A percentile compares a stretch with the other conserved stretches of the same genome.
Conservation (phyloP, 2,329 filamentous ascomycete species). For the Clarireedia hainanense region DNA sequence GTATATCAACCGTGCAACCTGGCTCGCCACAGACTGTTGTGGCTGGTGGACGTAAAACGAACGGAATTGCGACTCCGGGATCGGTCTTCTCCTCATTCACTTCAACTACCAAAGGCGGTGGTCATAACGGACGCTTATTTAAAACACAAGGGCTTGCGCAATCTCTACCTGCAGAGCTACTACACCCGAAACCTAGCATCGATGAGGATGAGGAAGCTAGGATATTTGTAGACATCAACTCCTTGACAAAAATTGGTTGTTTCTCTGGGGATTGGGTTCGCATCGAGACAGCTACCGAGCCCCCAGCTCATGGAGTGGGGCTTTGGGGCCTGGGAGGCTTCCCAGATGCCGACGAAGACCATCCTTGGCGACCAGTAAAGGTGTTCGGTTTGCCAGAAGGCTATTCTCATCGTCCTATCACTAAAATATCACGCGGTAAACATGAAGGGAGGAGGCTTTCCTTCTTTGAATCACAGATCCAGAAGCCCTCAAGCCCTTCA, state of each 20-base stretch:
- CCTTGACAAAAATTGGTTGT: constrained; percentile 82
- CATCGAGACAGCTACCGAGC: constrained; percentile 69
- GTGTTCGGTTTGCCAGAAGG: constrained; percentile 84
- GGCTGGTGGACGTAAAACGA: constrained; percentile 50
- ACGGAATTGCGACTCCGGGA: constrained; percentile 72
- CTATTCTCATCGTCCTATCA: constrained; percentile 53
- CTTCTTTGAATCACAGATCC: constrained; percentile 62
- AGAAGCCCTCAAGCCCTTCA: constrained; percentile 47
- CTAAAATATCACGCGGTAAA: constrained; percentile 50
- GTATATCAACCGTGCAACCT: constrained; percentile 69
- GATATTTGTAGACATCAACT: constrained; percentile 82
- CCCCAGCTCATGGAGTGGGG: constrained; percentile 58
- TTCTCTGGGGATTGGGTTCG: constrained; percentile 98
- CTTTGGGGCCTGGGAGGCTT: constrained; percentile 62
- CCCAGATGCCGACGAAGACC: constrained; percentile 49
- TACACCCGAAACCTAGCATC: constrained; percentile 72
- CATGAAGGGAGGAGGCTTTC: constrained; percentile 45
- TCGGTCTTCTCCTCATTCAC: constrained; percentile 89
- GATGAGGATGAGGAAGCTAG: constrained; percentile 84
- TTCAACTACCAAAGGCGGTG: constrained; percentile 68
- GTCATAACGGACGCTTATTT: constrained; percentile 70
- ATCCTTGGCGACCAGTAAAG: constrained; percentile 73
- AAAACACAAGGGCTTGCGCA: constrained; percentile 70
- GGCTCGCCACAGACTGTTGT: constrained; percentile 68
- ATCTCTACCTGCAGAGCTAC: constrained; percentile 64